These are phyloP conservation scores for Nitzschia sp. DNA, from an alignment of 108 stramenopile species.

Conservation along the genomic window DNA sequence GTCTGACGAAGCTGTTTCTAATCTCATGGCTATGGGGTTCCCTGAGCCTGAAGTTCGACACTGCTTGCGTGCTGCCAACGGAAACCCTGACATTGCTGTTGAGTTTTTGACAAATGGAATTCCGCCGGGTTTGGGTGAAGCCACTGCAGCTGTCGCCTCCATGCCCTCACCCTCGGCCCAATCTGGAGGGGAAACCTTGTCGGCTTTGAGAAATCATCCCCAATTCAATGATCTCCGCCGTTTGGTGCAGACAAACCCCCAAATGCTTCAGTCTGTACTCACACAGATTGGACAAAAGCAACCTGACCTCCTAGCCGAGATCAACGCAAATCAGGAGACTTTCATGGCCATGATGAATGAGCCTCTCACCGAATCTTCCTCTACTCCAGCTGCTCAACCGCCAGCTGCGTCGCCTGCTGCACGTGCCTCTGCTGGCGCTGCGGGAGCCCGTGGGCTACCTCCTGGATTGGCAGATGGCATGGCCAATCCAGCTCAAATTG, in stretches of 20 bases:
- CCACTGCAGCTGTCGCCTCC: conserved; percentile 38
- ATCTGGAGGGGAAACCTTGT: conserved; percentile 51
- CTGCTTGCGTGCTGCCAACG: conserved; percentile 91
- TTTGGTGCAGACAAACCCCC: conserved; percentile 92
- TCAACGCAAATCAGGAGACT: conserved; percentile 91
- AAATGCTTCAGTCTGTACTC: conserved; percentile 82
- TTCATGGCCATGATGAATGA: conserved; percentile 98
- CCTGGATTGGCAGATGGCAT: conserved; percentile 72
- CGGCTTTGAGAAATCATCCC: conserved; percentile 88
- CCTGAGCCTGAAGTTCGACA: conserved; percentile 80
- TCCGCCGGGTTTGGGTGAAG: conserved; percentile 59
- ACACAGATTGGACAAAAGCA: conserved; percentile 90
- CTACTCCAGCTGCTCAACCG: conserved; percentile 30
- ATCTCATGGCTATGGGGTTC: conserved; percentile 84
- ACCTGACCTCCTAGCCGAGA: conserved; percentile 86
- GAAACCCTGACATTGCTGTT: conserved; percentile 93
- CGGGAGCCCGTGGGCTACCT: conserved; percentile 34
- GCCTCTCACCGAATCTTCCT: conserved; percentile 72
- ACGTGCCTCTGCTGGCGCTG: conserved; percentile 33
- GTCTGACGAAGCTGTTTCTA: conserved; percentile 62
- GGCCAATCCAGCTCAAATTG: conserved; percentile 81
- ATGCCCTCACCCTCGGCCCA: conserved; percentile 29
- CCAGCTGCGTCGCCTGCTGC: conserved; percentile 33
- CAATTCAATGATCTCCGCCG: conserved; percentile 91
- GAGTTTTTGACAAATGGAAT: conserved; percentile 98